Base-by-base conservation (phyloP, 2,329 filamentous ascomycete species). In the Juglanconis oblonga region DNA sequence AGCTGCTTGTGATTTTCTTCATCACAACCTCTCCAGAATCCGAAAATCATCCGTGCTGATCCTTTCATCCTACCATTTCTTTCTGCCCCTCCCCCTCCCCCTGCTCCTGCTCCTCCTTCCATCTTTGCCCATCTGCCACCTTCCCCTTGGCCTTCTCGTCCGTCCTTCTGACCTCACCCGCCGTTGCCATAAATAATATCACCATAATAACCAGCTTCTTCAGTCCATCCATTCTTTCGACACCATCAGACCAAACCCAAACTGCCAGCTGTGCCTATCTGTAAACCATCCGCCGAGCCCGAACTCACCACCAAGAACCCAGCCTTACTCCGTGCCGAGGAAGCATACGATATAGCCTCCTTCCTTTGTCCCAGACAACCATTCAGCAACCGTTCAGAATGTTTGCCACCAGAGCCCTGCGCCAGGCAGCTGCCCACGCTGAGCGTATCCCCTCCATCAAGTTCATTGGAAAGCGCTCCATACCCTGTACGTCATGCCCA, bases 391-490 rank as follows among this genome's bases (percentile, higher is more conserved):
- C 24, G 24, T 24, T 32, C 65, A 72, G 64, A 66, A 87, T 87
- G 85, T 79, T 82, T 65, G 75, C 81, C 52, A 85, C 85, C 59
- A 77, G 78, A 70, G 76, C 75, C 64, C 79, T 87, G 58, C 83
- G 84, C 67, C 83, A 85, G 76, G 82, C 81, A 66, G 81, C 81
- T 66, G 81, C 80, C 70, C 81, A 82, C 69, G 81, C 81, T 65
- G 82, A 86, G 77, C 84, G 85, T 68, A 80, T 78, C 55, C 85
- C 85, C 63, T 73, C 85, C 69, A 88, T 88, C 73, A 79, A 77
- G 69, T 88, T 88, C 73, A 69, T 87, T 59, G 85, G 85, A 68
- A 84, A 82, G 74, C 79, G 85, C 67, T 74, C 79, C 59, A 79
- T 83, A 70, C 85, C 85, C 67, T 72, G 84, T 87, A 77, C 62